Base-by-base conservation (phyloP, 768 basidiomycete species). In the Boletus reticuloceps region DNA sequence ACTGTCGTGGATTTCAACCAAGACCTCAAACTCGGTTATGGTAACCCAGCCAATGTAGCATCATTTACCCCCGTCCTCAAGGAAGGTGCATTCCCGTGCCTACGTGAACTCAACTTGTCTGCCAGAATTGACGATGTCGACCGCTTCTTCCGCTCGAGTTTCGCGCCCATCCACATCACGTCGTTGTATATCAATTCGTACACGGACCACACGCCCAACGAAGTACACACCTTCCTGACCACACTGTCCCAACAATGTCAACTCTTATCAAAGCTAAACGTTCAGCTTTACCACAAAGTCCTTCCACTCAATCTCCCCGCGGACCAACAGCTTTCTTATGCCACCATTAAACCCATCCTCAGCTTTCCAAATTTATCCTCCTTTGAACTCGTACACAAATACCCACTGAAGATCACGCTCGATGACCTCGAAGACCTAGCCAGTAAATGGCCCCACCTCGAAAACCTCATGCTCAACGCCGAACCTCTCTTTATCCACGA, bases 1-100 rank as follows among this genome's bases (percentile, higher is more conserved):
- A 67, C 69, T 6, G 60, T 73, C 7, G 54, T 85, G n/a, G 81
- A 84, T 50, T 86, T 83, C 52, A 79, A 78, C 50, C 83, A 81
- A 59, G 54, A 71, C n/a, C 58, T 69, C 9, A 65, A 71, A 0
- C 81, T 84, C 54, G 83, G 84, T 7, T 64, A 59, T 13, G 84
- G 84, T 0, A 68, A 76, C 42, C 65, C 69, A 1, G 54, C 50
- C 2, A 84, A 86, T 55, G 73, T 81, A 1, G 53, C 63, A 11
- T 61, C 68, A 31, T 83, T 84, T 60, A 19, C 47, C 16, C 83
- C 85, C 1, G 58, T 55, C 4, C 65, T 84, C 16, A 39, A 64
- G 20, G 73, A 80, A 59, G 81, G 78, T 20, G 77, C 80, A 0
- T 86, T 85, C 62, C 81, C 81, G 0, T 69, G 74, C 2, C 70